These are phyloP conservation scores for Umbelopsis sp. DNA, from an alignment of 192 early-diverging fungal species.

Conservation along the genomic window DNA sequence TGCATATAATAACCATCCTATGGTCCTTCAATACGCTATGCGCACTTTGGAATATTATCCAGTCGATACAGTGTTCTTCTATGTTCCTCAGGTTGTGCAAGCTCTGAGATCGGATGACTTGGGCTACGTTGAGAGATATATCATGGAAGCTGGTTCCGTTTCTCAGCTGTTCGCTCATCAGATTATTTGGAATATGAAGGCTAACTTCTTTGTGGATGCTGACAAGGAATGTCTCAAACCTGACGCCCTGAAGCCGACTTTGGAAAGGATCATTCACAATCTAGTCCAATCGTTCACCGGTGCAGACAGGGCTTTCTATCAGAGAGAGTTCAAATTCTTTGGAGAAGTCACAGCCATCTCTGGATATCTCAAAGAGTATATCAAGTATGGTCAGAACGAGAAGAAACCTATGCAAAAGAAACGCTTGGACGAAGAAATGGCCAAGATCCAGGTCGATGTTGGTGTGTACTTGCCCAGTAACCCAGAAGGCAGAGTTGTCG, in stretches of 20 bases:
- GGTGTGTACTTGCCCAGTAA: constrained; percentile 98
- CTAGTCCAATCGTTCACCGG: constrained; percentile 85
- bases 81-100: constrained; percentile 98
- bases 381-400: constrained; percentile 87
- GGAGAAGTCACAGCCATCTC: constrained; percentile 95
- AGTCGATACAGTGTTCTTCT: constrained; percentile 97
- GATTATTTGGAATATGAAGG: constrained; percentile 99
- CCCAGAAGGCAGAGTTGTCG: constrained; percentile 92
- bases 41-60: constrained; percentile 87
- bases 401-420: constrained; percentile 82
- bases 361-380: constrained; percentile 92
- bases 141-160: constrained; percentile 88
- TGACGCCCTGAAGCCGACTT: constrained; percentile 85
- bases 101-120: constrained; percentile 84
- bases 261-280: constrained; percentile 86
- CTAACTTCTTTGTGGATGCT: constrained; percentile 88
- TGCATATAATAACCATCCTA: constrained; percentile 72
- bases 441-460: constrained; percentile 90
- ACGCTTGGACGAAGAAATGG: constrained; percentile 98
- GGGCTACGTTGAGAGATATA: constrained; percentile 95
- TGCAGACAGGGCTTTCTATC: constrained; percentile 86
- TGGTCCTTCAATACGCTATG: constrained; percentile 95
- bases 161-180: constrained; percentile 99
- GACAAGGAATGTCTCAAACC: constrained; percentile 53
- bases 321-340: constrained; percentile 98